phyloP scores from a whole-genome alignment of 2,329 filamentous ascomycete genomes.

The Aspergillus flavus region DNA sequence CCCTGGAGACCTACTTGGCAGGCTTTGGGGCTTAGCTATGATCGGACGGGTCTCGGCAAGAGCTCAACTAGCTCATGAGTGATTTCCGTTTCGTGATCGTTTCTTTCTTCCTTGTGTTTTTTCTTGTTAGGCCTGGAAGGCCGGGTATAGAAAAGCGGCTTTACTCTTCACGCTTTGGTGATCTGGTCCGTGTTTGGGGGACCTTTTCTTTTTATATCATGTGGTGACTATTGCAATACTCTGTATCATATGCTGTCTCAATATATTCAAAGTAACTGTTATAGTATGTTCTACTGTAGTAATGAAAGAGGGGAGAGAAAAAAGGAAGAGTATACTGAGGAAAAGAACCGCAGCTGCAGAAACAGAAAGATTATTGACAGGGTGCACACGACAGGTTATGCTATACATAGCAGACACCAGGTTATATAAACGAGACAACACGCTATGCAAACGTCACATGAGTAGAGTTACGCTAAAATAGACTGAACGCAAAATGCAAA shows the following conservation, averaged over 20 bases:
- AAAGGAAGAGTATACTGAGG: neutral
- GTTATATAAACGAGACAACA: conserved; percentile 3
- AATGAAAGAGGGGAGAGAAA: neutral
- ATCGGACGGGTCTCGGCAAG: conserved; percentile 28
- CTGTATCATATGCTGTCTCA: conserved; percentile 18
- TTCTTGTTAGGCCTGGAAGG: conserved; percentile 13
- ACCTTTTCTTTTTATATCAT: conserved; percentile 10
- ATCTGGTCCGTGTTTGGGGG: neutral
- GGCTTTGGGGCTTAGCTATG: conserved; percentile 43
- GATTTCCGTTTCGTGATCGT: conserved; percentile 4
- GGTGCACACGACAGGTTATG: neutral
- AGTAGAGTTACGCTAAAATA: conserved; percentile 6
- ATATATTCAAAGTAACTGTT: conserved; percentile 14
- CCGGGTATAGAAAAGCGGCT: conserved; percentile 14
- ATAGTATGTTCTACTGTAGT: neutral
- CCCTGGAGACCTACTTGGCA: conserved; percentile 61
- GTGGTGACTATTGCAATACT: conserved; percentile 17
- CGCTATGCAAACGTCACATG: conserved; percentile 12
- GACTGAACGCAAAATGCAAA: neutral
- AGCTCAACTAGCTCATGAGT: conserved; percentile 17
- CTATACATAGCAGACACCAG: conserved; percentile 2
- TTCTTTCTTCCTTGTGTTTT: conserved; percentile 14
- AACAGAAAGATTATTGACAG: neutral
- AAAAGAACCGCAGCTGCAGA: neutral
- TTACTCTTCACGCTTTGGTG: conserved; percentile 17